phyloP scores from a whole-genome alignment of 768 basidiomycete species.

The Collybiopsis confluens region DNA sequence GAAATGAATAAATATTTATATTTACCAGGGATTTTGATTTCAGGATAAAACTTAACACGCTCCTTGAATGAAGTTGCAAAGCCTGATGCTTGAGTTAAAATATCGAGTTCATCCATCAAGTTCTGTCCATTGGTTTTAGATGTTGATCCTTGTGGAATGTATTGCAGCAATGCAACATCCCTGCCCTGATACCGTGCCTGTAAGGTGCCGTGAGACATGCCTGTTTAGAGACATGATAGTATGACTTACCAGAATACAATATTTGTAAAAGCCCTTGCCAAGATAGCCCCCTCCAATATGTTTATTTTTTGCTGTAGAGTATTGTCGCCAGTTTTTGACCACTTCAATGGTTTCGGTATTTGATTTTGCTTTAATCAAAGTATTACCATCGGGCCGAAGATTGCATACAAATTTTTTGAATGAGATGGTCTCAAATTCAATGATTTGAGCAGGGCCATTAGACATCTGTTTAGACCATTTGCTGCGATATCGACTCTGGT shows the following conservation, averaged over 20 bases:
- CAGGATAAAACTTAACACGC: not conserved
- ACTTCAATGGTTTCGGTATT: not conserved
- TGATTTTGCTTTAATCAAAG: not conserved
- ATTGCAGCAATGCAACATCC: not conserved
- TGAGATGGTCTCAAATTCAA: too few species aligned
- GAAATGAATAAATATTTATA: not conserved
- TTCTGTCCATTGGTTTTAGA: not conserved
- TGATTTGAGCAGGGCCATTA: too few species aligned
- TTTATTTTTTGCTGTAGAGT: not conserved
- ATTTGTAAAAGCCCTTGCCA: not conserved
- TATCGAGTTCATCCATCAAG: not conserved
- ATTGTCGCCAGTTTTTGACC: not conserved
- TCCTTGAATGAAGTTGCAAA: not conserved
- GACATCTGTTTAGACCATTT: too few species aligned
- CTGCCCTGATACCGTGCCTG: not conserved
- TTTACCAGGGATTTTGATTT: not conserved
- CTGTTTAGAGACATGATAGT: not conserved
- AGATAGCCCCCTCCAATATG: not conserved
- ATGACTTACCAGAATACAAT: not conserved
- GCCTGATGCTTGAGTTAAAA: not conserved
- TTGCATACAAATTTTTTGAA: constrained; percentile 1
- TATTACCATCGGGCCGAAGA: not conserved
- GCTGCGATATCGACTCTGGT: too few species aligned
- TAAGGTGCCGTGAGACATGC: not conserved
- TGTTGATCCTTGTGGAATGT: not conserved